A percentile compares a stretch with the other conserved stretches of the same genome.
phyloP scores from a whole-genome alignment of 345 rosid species.

The Cardamine chenopodiifolia region DNA sequence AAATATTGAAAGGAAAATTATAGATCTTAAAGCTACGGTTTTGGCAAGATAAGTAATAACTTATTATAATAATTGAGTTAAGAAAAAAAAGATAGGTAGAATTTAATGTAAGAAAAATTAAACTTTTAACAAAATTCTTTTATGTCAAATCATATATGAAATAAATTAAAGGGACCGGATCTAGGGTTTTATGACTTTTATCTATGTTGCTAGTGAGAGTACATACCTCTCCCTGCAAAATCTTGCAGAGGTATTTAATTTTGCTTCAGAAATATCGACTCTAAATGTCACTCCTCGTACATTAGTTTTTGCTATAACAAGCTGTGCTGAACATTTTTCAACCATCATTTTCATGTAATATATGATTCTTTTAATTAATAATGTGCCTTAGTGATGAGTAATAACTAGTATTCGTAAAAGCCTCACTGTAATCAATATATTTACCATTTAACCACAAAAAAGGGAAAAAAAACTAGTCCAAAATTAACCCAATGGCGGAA shows the following conservation, averaged over 20 bases:
- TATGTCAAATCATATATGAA: constrained; percentile 29
- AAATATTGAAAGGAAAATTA: too few relatives aligned
- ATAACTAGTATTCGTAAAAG: neutral
- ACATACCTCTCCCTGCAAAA: constrained; percentile 40
- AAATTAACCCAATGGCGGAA: neutral
- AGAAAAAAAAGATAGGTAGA: neutral
- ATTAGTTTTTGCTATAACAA: constrained; percentile 29
- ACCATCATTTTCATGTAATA: neutral
- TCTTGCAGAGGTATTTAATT: constrained; percentile 41
- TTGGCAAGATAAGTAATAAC: neutral
- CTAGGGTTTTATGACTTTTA: constrained; percentile 45
- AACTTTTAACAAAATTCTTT: neutral
- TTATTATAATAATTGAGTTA: neutral
- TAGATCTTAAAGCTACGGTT: neutral
- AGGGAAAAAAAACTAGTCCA: constrained; percentile 5
- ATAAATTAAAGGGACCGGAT: constrained; percentile 25
- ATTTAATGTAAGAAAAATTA: neutral
- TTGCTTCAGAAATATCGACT: constrained; percentile 28
- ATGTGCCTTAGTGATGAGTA: constrained; percentile 1
- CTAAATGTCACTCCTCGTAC: constrained; percentile 41
- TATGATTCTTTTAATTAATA: neutral
- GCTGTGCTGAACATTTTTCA: constrained; percentile 20
- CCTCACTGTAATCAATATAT: neutral
- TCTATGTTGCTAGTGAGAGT: constrained; percentile 38
- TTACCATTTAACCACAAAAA: neutral